Evolutionary conservation across 2,329 filamentous ascomycete genomes (phyloP).

Genomic region (Thielaviopsis populi): DNA sequence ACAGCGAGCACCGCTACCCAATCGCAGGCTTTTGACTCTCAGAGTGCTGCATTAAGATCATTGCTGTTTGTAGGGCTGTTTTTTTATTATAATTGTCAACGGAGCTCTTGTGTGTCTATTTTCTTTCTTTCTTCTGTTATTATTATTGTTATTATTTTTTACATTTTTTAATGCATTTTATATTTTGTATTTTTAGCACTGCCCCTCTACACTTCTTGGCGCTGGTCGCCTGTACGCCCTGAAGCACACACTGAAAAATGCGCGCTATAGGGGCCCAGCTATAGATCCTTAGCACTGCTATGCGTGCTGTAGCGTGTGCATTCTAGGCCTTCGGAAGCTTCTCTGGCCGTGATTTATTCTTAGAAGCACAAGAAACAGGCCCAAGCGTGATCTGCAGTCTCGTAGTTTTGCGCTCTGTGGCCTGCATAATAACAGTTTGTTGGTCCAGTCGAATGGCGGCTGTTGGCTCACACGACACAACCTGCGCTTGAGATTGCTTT

Average conservation of each 20-base stretch:
- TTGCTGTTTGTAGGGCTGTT: too few species aligned
- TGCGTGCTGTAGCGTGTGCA: too few species aligned
- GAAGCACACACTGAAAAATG: background rate
- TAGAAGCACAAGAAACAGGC: background rate
- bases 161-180: too few species aligned
- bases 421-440: too few species aligned
- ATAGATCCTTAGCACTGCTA: too few species aligned
- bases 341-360: background rate
- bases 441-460: background rate
- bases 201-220: background rate
- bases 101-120: too few species aligned
- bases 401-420: background rate
- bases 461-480: background rate
- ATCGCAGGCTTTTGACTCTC: background rate
- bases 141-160: too few species aligned
- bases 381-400: background rate
- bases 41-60: background rate
- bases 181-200: background rate
- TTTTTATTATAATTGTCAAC: too few species aligned
- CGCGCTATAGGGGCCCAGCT: too few species aligned
- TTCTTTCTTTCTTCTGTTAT: too few species aligned
- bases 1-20: background rate
- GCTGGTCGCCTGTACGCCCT: background rate
- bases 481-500: background rate
- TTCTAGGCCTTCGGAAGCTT: too few species aligned